phyloP scores from a whole-genome alignment of 164 flowering plant genomes.

The Berberis thunbergii region DNA sequence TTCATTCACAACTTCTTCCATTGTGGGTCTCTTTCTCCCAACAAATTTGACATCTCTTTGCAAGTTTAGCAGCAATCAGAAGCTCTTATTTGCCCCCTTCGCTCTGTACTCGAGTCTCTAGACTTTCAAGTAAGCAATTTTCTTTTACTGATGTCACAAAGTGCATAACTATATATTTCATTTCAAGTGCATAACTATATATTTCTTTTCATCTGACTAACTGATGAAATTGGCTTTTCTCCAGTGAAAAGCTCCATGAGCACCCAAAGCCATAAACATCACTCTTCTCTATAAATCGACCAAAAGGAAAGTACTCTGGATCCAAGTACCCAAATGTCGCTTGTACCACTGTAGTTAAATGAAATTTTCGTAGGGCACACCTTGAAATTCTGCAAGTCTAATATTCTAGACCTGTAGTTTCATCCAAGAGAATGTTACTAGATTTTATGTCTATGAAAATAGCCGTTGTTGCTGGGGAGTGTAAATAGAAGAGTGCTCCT shows the following conservation, averaged over 20 bases:
- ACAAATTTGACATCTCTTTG: not conserved
- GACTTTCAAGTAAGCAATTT: not conserved
- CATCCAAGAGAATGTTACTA: slow-evolving; percentile 1
- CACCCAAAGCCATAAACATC: slow-evolving; percentile 4
- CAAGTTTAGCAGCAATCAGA: not conserved
- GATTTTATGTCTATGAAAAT: slow-evolving; percentile 2
- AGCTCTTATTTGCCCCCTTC: not conserved
- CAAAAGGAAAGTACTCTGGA: not conserved
- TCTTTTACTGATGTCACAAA: not conserved
- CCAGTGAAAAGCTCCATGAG: slow-evolving; percentile 2
- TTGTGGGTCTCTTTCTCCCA: not conserved
- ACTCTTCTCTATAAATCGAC: not conserved
- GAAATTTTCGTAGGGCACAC: not conserved
- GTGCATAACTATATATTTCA: not conserved
- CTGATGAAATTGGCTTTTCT: not conserved
- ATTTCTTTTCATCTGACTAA: not conserved
- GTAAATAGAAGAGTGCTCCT: not conserved
- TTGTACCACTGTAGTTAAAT: not conserved
- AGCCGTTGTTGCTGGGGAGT: not conserved
- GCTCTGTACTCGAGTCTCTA: not conserved
- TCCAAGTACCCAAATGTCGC: slow-evolving; percentile 1
- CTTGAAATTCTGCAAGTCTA: slow-evolving; percentile 1
- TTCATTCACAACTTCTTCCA: not conserved
- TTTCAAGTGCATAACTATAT: not conserved
- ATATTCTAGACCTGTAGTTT: not conserved